Conservation (phyloP, 1,139 yeast species). For the Geotrichum australiense region DNA sequence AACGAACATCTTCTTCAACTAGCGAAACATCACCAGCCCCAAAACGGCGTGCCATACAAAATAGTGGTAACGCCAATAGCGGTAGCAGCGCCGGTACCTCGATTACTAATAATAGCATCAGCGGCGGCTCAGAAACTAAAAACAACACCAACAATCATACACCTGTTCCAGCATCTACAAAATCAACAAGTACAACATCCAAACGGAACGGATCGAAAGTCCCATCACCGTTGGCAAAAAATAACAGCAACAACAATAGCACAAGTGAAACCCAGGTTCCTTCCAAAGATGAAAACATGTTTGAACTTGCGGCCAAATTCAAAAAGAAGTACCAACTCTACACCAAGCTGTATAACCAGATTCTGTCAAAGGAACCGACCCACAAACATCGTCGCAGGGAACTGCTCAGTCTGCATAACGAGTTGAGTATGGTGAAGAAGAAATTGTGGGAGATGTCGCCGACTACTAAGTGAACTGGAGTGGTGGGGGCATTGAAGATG, state of each 20-base stretch:
- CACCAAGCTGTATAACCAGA: conserved; percentile 29
- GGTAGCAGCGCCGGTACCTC: too few species aligned
- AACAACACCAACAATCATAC: conserved; percentile 3
- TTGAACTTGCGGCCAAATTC: conserved; percentile 35
- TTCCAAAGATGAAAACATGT: conserved; percentile 28
- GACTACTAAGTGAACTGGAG: conserved; percentile 5
- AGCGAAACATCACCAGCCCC: too few species aligned
- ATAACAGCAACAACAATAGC: neutral
- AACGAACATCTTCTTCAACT: conserved; percentile 4
- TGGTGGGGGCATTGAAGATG: too few species aligned
- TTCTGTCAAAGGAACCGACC: neutral
- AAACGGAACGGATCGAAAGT: neutral
- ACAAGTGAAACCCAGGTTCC: conserved; percentile 3
- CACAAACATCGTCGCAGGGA: conserved; percentile 18
- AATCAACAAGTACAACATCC: neutral
- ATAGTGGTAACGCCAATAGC: too few species aligned
- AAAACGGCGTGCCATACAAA: too few species aligned
- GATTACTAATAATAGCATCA: too few species aligned
- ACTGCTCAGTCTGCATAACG: conserved; percentile 34
- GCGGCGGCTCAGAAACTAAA: neutral
- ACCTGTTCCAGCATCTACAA: conserved; percentile 1
- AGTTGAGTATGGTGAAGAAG: conserved; percentile 36
- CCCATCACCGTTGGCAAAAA: neutral
- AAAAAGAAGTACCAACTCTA: conserved; percentile 34
- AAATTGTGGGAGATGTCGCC: conserved; percentile 31